These are phyloP conservation scores for Cryphonectria nitschkei DNA, from an alignment of 2,329 filamentous ascomycete genomes.

Conservation along the genomic window DNA sequence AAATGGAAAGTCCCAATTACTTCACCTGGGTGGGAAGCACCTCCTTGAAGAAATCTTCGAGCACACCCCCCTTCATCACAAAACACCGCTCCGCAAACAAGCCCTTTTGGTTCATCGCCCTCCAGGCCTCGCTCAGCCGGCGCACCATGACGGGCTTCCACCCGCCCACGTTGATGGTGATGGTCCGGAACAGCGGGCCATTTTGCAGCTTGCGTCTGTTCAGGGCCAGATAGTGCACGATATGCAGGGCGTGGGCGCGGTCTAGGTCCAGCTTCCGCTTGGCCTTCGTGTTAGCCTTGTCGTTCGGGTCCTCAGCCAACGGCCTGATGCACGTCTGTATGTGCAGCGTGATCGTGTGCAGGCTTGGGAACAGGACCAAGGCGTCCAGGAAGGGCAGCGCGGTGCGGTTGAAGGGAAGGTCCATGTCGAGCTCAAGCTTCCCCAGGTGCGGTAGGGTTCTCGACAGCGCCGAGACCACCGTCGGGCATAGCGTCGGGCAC, in stretches of 20 bases:
- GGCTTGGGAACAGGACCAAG: conserved; percentile 43
- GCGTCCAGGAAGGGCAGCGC: conserved; percentile 44
- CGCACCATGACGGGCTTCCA: conserved; percentile 51
- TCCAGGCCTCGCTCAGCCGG: conserved; percentile 47
- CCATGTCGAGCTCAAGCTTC: conserved; percentile 53
- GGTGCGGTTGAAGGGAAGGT: conserved; percentile 41
- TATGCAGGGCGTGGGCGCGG: conserved; percentile 41
- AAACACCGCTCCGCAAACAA: conserved; percentile 54
- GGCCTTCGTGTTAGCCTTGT: too few relatives aligned
- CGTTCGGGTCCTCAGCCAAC: conserved; percentile 31
- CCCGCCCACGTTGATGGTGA: conserved; percentile 53
- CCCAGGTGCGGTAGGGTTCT: conserved; percentile 39
- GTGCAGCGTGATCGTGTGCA: conserved; percentile 48
- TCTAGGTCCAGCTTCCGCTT: conserved; percentile 41
- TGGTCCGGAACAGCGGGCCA: conserved; percentile 40
- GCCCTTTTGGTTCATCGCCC: conserved; percentile 44
- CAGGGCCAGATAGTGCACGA: conserved; percentile 40
- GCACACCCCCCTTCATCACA: conserved; percentile 39
- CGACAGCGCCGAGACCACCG: conserved; percentile 42
- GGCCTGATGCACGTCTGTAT: conserved; percentile 48
- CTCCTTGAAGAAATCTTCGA: conserved; percentile 32
- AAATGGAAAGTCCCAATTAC: too few relatives aligned
- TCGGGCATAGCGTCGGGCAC: conserved; percentile 46
- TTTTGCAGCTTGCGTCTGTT: conserved; percentile 30
- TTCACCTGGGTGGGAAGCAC: background rate